A percentile compares a stretch with the other conserved stretches of the same genome.
Conservation (phyloP, 208 protist genomes). For the Tritrichomonas foetus region DNA sequence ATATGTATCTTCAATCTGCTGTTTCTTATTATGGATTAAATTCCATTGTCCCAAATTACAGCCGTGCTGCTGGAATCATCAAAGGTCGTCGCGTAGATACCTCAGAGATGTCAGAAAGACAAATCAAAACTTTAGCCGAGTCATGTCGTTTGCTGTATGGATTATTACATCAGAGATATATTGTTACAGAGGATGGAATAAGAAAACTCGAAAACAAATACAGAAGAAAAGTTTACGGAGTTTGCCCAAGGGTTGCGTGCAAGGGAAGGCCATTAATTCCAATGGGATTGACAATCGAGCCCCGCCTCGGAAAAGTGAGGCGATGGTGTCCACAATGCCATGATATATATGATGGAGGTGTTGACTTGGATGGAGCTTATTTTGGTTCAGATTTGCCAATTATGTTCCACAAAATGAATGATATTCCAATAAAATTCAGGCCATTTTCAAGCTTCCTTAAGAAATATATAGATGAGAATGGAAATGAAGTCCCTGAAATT, state of each 20-base stretch:
- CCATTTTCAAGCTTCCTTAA: background rate
- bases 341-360: background rate
- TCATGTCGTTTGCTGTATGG: no score
- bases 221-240: background rate
- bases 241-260: background rate
- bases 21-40: conserved; percentile 9
- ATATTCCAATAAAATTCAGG: background rate
- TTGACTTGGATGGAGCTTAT: background rate
- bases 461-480: background rate
- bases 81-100: no score
- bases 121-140: no score
- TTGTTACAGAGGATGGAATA: background rate
- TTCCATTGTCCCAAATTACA: no score
- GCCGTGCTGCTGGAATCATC: no score
- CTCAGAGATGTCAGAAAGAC: no score
- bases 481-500: background rate
- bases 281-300: background rate
- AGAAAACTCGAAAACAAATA: background rate
- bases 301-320: background rate
- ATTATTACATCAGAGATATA: conserved; percentile 1
- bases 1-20: background rate
- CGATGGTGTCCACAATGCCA: conserved; percentile 16
- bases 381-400: background rate
- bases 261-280: background rate
- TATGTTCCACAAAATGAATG: background rate